Percentiles rank a stretch among this genome's conserved stretches.
Conservation (phyloP, 2,329 filamentous ascomycete species). For the Paracorniculantispora psalliotae region DNA sequence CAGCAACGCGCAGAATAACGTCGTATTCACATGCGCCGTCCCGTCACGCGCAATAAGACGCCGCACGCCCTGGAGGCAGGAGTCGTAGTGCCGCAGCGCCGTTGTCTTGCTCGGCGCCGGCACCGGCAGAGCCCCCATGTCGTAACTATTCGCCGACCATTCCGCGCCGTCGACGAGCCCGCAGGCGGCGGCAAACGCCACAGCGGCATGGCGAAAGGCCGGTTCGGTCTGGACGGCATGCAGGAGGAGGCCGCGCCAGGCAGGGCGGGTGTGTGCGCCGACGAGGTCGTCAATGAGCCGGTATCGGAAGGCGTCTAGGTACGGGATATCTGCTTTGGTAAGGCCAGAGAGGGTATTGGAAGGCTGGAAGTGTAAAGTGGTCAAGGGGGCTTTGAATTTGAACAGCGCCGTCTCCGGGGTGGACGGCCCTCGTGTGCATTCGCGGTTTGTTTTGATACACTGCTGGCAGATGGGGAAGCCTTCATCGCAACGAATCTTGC, state of each 20-base stretch:
- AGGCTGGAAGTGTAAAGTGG: neutral
- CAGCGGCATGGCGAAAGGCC: neutral
- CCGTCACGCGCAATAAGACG: neutral
- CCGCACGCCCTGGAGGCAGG: slow-evolving; percentile 1
- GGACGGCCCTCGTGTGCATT: neutral
- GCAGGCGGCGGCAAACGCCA: slow-evolving; percentile 10
- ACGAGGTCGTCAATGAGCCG: slow-evolving; percentile 14
- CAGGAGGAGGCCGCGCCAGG: neutral
- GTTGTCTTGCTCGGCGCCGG: neutral
- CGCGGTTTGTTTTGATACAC: neutral
- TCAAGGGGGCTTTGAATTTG: neutral
- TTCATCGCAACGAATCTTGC: slow-evolving; percentile 1
- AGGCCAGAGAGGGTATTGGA: neutral
- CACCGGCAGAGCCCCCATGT: neutral
- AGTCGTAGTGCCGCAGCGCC: slow-evolving; percentile 6
- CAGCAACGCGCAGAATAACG: slow-evolving; percentile 7
- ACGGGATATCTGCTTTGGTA: neutral
- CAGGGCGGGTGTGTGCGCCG: neutral
- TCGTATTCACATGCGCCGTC: neutral
- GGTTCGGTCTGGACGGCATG: slow-evolving; percentile 8
- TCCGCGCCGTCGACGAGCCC: neutral
- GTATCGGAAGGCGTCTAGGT: slow-evolving; percentile 4
- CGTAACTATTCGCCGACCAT: neutral
- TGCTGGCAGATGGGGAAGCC: neutral
- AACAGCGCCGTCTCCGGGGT: neutral